Evolutionary conservation across 352 stramenopile species (phyloP).

Genomic region (Pythium pyrilobum): DNA sequence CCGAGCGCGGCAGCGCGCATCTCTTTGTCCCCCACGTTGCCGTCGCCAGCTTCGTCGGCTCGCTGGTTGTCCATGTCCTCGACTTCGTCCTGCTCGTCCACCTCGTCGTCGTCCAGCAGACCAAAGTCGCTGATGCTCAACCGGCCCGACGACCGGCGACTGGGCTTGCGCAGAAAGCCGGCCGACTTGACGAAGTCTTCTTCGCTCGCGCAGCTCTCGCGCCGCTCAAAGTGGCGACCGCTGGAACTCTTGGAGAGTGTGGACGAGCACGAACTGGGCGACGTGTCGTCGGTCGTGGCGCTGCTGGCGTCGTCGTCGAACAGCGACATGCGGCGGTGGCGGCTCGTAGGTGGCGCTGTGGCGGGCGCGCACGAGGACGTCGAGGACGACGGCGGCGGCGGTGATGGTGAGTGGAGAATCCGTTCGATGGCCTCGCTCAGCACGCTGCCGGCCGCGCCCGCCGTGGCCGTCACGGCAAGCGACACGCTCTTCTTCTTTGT

Average conservation of each 20-base stretch:
- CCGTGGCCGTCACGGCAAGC: not conserved
- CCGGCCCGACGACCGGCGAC: slow-evolving; percentile 48
- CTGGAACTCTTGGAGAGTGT: slow-evolving; percentile 26
- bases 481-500: not conserved
- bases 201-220: slow-evolving; percentile 49
- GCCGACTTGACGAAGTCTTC: slow-evolving; percentile 60
- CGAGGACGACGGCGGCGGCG: not conserved
- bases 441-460: slow-evolving; percentile 5
- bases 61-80: slow-evolving; percentile 12
- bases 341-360: not conserved
- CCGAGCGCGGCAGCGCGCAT: not conserved
- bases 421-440: slow-evolving; percentile 46
- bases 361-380: slow-evolving; percentile 1
- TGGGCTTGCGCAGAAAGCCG: slow-evolving; percentile 50
- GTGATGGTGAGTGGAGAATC: slow-evolving; percentile 27
- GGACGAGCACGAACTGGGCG: slow-evolving; percentile 23
- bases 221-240: slow-evolving; percentile 35
- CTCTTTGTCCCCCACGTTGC: not conserved
- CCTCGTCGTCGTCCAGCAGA: slow-evolving; percentile 40
- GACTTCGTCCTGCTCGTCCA: slow-evolving; percentile 17
- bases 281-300: slow-evolving; percentile 12
- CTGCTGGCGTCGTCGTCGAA: slow-evolving; percentile 19
- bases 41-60: not conserved
- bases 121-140: slow-evolving; percentile 79
- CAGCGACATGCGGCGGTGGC: slow-evolving; percentile 13